Evolutionary conservation across 1,284 basidiomycete species (phyloP).

Genomic region (Schizophyllum commune): DNA sequence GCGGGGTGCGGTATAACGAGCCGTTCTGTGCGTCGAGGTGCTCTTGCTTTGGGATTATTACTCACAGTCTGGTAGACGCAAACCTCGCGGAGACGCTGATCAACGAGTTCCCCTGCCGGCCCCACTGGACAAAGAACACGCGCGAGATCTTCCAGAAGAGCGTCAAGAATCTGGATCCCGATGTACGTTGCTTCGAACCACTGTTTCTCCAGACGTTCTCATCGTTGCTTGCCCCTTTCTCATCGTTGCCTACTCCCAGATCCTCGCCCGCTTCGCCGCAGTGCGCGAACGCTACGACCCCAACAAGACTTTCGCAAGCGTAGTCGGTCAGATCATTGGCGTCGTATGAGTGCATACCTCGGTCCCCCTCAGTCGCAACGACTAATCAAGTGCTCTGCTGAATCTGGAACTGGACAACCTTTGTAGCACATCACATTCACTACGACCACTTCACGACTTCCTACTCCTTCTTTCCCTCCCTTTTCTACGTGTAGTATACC

Average conservation of each 20-base stretch:
- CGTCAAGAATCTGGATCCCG: conserved; percentile 24
- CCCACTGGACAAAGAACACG: conserved; percentile 30
- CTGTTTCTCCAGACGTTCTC: neutral
- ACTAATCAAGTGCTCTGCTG: too few species aligned
- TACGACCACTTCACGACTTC: neutral
- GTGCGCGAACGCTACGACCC: conserved; percentile 26
- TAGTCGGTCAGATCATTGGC: conserved; percentile 28
- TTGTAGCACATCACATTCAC: neutral
- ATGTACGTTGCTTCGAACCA: conserved; percentile 15
- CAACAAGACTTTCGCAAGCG: conserved; percentile 24
- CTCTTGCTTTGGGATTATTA: neutral
- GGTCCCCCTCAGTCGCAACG: neutral
- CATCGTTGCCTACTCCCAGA: conserved; percentile 13
- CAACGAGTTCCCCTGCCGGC: conserved; percentile 28
- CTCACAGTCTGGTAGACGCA: conserved; percentile 15
- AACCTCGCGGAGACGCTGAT: conserved; percentile 23
- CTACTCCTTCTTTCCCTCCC: too few species aligned
- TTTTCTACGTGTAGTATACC: too few species aligned
- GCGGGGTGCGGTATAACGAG: conserved; percentile 27
- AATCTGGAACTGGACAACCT: neutral
- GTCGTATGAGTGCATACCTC: conserved; percentile 13
- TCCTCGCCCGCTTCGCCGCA: conserved; percentile 21
- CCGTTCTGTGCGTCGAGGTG: conserved; percentile 16
- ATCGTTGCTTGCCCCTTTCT: neutral
- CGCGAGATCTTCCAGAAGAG: conserved; percentile 20